These are phyloP conservation scores for Trichocladium uniseriatum DNA, from an alignment of 495 filamentous ascomycete genomes.

Conservation along the genomic window DNA sequence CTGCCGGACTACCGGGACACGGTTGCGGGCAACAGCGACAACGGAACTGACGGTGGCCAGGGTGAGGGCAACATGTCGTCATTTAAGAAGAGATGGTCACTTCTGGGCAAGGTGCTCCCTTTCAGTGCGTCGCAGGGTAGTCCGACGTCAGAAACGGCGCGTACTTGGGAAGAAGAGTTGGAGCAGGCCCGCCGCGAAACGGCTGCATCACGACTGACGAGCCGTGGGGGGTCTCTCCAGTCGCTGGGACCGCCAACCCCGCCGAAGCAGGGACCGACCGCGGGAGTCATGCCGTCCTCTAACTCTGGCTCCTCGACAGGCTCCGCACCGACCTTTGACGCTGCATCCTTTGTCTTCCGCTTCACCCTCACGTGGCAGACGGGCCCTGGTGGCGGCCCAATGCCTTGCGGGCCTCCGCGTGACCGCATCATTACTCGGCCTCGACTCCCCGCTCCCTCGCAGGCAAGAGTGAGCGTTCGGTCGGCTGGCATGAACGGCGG, in stretches of 20 bases:
- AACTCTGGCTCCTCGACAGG: constrained; percentile 34
- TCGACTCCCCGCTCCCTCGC: constrained; percentile 64
- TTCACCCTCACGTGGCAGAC: constrained; percentile 32
- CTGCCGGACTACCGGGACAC: constrained; percentile 11
- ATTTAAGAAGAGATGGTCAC: constrained; percentile 57
- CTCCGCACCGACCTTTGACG: constrained; percentile 37
- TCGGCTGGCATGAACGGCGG: constrained; percentile 1
- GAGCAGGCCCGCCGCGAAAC: constrained; percentile 37
- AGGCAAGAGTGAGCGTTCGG: constrained; percentile 42
- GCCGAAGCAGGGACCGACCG: constrained; percentile 18
- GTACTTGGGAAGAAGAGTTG: constrained; percentile 33
- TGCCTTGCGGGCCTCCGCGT: constrained; percentile 21
- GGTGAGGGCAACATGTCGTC: constrained; percentile 13
- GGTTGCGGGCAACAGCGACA: neutral
- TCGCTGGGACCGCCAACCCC: constrained; percentile 23
- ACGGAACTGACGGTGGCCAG: neutral
- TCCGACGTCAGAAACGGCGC: constrained; percentile 8
- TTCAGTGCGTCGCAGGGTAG: constrained; percentile 32
- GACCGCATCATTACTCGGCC: constrained; percentile 54
- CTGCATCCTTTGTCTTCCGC: constrained; percentile 36
- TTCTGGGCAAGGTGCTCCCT: constrained; percentile 59
- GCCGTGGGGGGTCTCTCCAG: constrained; percentile 12
- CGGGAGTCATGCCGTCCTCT: constrained; percentile 22
- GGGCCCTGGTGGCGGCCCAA: constrained; percentile 16
- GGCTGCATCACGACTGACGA: constrained; percentile 24